These are phyloP conservation scores for Pseudocercospora eumusae DNA, from an alignment of 2,329 filamentous ascomycete genomes.

Conservation along the genomic window DNA sequence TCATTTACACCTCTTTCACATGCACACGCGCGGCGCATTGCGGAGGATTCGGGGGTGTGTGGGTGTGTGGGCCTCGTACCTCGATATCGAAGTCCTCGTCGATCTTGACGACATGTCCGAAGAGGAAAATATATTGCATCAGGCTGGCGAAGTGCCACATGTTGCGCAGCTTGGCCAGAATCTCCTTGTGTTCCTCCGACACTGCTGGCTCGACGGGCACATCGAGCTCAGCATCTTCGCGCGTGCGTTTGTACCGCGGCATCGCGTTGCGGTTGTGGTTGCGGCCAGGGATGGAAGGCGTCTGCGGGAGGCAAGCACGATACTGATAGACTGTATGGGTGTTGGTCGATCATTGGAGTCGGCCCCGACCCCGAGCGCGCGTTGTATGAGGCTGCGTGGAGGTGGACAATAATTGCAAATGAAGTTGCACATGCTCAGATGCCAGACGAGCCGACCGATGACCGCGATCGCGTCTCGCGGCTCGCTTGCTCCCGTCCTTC, in stretches of 20 bases:
- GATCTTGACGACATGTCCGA: slow-evolving; percentile 86
- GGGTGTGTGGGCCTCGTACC: slow-evolving; percentile 54
- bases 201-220: slow-evolving; percentile 31
- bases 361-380: background rate
- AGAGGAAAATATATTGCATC: slow-evolving; percentile 89
- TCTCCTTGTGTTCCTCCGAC: slow-evolving; percentile 39
- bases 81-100: slow-evolving; percentile 87
- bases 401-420: background rate
- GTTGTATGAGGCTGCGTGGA: background rate
- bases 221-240: slow-evolving; percentile 55
- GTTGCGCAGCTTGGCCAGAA: slow-evolving; percentile 72
- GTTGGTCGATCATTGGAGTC: background rate
- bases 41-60: slow-evolving; percentile 19
- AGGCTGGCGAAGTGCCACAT: slow-evolving; percentile 96
- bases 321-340: background rate
- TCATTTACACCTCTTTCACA: background rate
- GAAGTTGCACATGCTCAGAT: background rate
- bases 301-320: background rate
- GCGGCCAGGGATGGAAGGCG: slow-evolving; percentile 3
- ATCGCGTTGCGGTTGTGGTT: slow-evolving; percentile 38
- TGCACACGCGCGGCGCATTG: slow-evolving; percentile 10
- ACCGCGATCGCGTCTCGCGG: background rate
- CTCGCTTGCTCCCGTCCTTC: background rate
- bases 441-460: background rate
- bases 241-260: slow-evolving; percentile 58